phyloP scores from a whole-genome alignment of 75 land plant species.

The Cupressus sempervirens region DNA sequence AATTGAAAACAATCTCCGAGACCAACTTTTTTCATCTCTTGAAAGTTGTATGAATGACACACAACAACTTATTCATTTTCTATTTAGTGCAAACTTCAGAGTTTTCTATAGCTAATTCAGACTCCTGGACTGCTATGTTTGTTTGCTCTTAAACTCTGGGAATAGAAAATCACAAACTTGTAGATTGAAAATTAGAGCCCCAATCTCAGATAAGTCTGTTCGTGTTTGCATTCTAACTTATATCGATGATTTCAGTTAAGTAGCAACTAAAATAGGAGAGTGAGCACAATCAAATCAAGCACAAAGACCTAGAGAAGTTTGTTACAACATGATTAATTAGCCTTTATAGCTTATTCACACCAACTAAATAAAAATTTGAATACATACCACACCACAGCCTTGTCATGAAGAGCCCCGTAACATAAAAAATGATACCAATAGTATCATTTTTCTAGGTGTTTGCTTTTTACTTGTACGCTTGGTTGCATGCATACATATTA shows the following conservation, averaged over 20 bases:
- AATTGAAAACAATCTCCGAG: neutral
- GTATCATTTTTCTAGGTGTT: neutral
- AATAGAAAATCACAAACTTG: neutral
- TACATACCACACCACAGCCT: neutral
- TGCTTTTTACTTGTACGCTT: neutral
- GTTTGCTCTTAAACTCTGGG: neutral
- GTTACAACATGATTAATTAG: neutral
- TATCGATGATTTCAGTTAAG: neutral
- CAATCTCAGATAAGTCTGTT: neutral
- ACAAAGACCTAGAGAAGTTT: neutral
- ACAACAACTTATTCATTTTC: neutral
- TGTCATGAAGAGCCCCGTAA: neutral
- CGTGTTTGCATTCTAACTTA: neutral
- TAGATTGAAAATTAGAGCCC: neutral
- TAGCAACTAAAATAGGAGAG: neutral
- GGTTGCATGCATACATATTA: no score
- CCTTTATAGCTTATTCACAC: neutral
- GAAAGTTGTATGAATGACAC: neutral
- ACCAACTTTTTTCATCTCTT: neutral
- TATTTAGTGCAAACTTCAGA: neutral
- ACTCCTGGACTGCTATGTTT: neutral
- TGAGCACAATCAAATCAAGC: neutral
- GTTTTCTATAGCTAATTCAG: neutral
- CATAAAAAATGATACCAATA: neutral
- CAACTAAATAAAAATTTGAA: neutral